Percentiles rank a stretch among this genome's conserved stretches.
Conservation (phyloP, 805 yeast species). For the Pichia membranifaciens region DNA sequence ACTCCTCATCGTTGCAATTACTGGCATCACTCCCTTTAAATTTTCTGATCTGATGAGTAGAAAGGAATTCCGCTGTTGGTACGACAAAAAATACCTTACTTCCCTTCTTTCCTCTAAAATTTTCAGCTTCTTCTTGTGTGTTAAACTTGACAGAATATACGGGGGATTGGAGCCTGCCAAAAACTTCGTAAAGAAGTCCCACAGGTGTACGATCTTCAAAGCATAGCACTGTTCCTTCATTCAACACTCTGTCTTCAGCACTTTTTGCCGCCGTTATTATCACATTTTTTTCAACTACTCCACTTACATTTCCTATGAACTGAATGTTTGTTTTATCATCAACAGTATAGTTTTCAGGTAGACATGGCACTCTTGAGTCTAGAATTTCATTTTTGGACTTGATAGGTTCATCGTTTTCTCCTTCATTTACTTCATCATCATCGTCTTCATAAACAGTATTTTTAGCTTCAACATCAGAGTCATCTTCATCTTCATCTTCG, state of each 20-base stretch:
- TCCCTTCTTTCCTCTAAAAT: slow-evolving; percentile 46
- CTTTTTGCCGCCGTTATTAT: slow-evolving; percentile 67
- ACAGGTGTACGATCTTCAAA: slow-evolving; percentile 62
- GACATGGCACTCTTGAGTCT: slow-evolving; percentile 59
- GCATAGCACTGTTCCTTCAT: slow-evolving; percentile 76
- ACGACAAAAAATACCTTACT: slow-evolving; percentile 68
- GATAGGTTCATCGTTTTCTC: slow-evolving; percentile 52
- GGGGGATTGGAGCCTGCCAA: slow-evolving; percentile 83
- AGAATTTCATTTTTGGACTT: slow-evolving; percentile 68
- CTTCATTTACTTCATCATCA: slow-evolving; percentile 31
- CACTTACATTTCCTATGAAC: slow-evolving; percentile 61
- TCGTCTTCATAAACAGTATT: slow-evolving; percentile 15
- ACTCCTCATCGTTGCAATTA: slow-evolving; percentile 89
- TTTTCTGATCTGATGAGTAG: slow-evolving; percentile 64
- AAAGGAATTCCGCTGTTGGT: slow-evolving; percentile 70
- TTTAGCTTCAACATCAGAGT: slow-evolving; percentile 8
- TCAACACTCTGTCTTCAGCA: slow-evolving; percentile 79
- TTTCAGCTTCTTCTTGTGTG: slow-evolving; percentile 41
- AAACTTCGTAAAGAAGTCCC: slow-evolving; percentile 81
- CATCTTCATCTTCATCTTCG: slow-evolving; percentile 21
- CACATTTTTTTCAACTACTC: slow-evolving; percentile 65
- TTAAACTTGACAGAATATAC: slow-evolving; percentile 70
- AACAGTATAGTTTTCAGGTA: slow-evolving; percentile 64
- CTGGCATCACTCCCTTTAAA: slow-evolving; percentile 91
- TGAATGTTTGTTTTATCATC: slow-evolving; percentile 61